A percentile compares a stretch with the other conserved stretches of the same genome.
These are phyloP conservation scores for Zangia roseola DNA, from an alignment of 768 basidiomycete genomes.

Conservation along the genomic window DNA sequence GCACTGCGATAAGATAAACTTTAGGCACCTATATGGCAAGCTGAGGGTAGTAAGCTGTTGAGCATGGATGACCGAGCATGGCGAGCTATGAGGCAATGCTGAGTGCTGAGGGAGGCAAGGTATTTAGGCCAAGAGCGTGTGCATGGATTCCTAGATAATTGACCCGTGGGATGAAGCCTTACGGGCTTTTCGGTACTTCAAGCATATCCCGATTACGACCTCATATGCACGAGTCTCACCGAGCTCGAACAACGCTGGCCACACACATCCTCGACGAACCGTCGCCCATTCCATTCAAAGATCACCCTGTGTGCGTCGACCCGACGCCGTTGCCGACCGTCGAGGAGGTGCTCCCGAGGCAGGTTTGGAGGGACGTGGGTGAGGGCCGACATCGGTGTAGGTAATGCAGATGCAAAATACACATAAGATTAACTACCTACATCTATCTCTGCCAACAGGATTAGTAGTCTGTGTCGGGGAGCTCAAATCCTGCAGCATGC, in stretches of 20 bases:
- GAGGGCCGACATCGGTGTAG: conserved; percentile 92
- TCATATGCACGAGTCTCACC: conserved; percentile 65
- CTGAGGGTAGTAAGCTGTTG: too few relatives aligned
- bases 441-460: too few relatives aligned
- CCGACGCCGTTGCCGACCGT: conserved; percentile 84
- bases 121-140: too few relatives aligned
- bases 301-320: conserved; percentile 60
- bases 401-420: conserved; percentile 60
- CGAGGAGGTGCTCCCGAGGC: conserved; percentile 72
- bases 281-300: conserved; percentile 61
- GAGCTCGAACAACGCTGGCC: conserved; percentile 45
- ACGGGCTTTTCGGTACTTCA: too few relatives aligned
- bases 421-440: conserved; percentile 11
- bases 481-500: conserved; percentile 64
- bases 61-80: too few relatives aligned
- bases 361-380: conserved; percentile 84
- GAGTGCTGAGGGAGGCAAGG: too few relatives aligned
- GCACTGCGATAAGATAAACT: too few relatives aligned
- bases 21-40: too few relatives aligned
- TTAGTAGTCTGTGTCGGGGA: conserved; percentile 14
- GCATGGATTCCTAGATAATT: too few relatives aligned
- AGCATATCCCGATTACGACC: conserved; percentile 43
- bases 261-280: conserved; percentile 15
- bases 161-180: too few relatives aligned
- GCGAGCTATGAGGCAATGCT: too few relatives aligned